Percentiles rank a stretch among this genome's conserved stretches.
These are phyloP conservation scores for Venustampulla echinocandica DNA, from an alignment of 495 filamentous ascomycete genomes.

Conservation along the genomic window DNA sequence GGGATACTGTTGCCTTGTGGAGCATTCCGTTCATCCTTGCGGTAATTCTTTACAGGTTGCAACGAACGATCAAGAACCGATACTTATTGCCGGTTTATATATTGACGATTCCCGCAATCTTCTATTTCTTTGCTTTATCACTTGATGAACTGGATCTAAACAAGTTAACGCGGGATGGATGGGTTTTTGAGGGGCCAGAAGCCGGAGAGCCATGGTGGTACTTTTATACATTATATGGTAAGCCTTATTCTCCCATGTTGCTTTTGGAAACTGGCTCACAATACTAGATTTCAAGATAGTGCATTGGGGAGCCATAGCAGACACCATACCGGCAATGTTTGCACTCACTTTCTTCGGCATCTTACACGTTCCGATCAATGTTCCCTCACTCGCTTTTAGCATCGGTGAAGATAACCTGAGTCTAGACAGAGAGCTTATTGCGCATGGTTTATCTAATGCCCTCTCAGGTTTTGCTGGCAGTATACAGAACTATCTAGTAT, in stretches of 20 bases:
- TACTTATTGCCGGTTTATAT: slow-evolving; percentile 85
- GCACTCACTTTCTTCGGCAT: slow-evolving; percentile 96
- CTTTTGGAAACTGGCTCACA: slow-evolving; percentile 7
- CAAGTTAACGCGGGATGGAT: slow-evolving; percentile 59
- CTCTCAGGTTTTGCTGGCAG: slow-evolving; percentile 78
- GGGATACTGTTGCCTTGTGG: slow-evolving; percentile 76
- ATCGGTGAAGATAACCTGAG: slow-evolving; percentile 85
- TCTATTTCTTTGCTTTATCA: slow-evolving; percentile 70
- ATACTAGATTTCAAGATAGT: slow-evolving; percentile 58
- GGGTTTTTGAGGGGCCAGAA: slow-evolving; percentile 82
- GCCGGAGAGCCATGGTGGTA: slow-evolving; percentile 89
- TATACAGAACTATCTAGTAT: slow-evolving; percentile 97
- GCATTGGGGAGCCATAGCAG: slow-evolving; percentile 69
- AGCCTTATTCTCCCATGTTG: slow-evolving; percentile 17
- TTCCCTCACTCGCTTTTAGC: slow-evolving; percentile 81
- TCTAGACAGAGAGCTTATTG: slow-evolving; percentile 83
- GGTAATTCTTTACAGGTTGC: slow-evolving; percentile 62
- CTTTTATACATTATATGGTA: slow-evolving; percentile 91
- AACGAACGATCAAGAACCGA: slow-evolving; percentile 65
- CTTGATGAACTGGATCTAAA: slow-evolving; percentile 54
- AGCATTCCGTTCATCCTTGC: slow-evolving; percentile 69
- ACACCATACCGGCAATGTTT: slow-evolving; percentile 89
- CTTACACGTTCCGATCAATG: slow-evolving; percentile 95
- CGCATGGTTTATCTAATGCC: slow-evolving; percentile 88
- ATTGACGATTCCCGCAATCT: slow-evolving; percentile 64